phyloP scores from a whole-genome alignment of 257 asterid species.

The Petunia axillaris region DNA sequence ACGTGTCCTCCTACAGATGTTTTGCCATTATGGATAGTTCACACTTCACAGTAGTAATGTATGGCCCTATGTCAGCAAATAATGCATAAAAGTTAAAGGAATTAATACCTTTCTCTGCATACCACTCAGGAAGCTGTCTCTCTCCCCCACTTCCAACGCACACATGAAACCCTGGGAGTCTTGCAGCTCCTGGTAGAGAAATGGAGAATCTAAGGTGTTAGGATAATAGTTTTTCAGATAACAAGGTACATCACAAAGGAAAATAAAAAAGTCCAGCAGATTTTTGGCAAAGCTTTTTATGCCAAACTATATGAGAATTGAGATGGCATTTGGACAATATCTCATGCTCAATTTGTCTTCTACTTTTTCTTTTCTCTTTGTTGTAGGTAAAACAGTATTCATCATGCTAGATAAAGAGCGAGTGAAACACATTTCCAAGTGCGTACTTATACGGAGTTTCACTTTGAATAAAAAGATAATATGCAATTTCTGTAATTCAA shows the following conservation, averaged over 20 bases:
- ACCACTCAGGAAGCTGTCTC: slow-evolving; percentile 95
- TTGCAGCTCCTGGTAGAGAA: slow-evolving; percentile 75
- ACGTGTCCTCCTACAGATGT: not conserved
- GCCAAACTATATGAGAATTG: not conserved
- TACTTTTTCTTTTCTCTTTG: not conserved
- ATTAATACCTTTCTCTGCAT: slow-evolving; percentile 77
- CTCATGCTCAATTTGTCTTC: not conserved
- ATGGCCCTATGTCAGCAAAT: not conserved
- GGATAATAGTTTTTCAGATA: not conserved
- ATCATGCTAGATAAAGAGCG: not conserved
- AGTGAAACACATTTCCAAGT: not conserved
- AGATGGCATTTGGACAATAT: not conserved
- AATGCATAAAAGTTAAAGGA: not conserved
- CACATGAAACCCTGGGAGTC: slow-evolving; percentile 92
- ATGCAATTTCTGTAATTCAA: not conserved
- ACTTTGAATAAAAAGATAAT: not conserved
- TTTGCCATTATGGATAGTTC: not conserved
- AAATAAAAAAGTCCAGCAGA: not conserved
- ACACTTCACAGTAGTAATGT: not conserved
- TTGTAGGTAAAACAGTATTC: not conserved
- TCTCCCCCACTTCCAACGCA: slow-evolving; percentile 99
- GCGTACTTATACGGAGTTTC: not conserved
- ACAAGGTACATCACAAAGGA: not conserved
- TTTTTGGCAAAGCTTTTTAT: not conserved
- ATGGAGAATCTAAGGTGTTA: slow-evolving; percentile 10